These are phyloP conservation scores for Magnaporthiopsis rhizophila DNA, from an alignment of 2,329 filamentous ascomycete genomes.

Conservation along the genomic window DNA sequence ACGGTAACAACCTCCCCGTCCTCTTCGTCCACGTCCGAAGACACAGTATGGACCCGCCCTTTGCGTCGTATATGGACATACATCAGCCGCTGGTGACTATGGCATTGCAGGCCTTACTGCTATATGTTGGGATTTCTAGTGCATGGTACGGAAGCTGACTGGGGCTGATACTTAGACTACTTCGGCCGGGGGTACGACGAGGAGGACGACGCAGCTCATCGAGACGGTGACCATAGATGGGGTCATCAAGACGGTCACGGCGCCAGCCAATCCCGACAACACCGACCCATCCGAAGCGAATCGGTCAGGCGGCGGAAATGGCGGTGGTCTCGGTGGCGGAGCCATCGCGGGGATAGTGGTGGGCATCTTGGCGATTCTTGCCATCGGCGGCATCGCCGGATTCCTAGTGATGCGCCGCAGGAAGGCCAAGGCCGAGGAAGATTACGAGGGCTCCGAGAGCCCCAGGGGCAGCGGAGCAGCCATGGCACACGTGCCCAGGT, in stretches of 20 bases:
- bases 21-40: neutral
- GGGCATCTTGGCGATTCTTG: constrained; percentile 30
- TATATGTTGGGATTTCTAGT: neutral
- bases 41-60: neutral
- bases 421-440: constrained; percentile 34
- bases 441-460: constrained; percentile 36
- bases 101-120: neutral
- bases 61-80: neutral
- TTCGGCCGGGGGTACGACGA: neutral
- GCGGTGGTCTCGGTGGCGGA: constrained; percentile 33
- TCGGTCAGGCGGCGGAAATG: constrained; percentile 11
- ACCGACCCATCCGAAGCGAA: neutral
- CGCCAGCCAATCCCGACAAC: constrained; percentile 25
- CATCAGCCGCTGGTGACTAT: neutral
- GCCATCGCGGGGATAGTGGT: constrained; percentile 45
- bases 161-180: neutral
- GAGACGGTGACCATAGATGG: constrained; percentile 49
- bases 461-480: constrained; percentile 43
- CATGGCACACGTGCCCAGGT: constrained; percentile 34
- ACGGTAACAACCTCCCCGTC: neutral
- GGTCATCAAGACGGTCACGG: constrained; percentile 46
- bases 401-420: constrained; percentile 27
- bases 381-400: constrained; percentile 26
- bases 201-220: constrained; percentile 15
- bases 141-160: neutral